Evolutionary conservation across 441 rosid species (phyloP).

Genomic region (Gossypium schwendimanii): DNA sequence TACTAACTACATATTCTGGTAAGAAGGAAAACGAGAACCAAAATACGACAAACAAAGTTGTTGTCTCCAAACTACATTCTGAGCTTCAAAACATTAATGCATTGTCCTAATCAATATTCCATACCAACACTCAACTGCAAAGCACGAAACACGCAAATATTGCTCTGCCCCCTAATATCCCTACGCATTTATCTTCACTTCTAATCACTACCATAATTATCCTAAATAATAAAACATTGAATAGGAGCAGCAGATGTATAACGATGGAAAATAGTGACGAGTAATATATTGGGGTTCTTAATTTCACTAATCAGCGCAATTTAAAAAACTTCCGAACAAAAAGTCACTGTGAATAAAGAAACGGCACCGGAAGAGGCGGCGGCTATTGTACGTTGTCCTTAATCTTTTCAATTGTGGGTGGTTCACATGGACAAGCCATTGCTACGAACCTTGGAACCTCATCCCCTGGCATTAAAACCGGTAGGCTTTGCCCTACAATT

Average conservation of each 20-base stretch:
- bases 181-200: too few species aligned
- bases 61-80: too few species aligned
- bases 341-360: neutral
- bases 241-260: neutral
- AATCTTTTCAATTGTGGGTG: conserved; percentile 7
- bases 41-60: too few species aligned
- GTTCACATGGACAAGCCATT: conserved; percentile 32
- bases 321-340: neutral
- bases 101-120: too few species aligned
- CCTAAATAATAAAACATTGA: neutral
- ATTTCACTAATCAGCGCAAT: neutral
- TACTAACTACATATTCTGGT: too few species aligned
- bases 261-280: neutral
- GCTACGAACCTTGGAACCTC: conserved; percentile 40
- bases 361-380: neutral
- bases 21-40: too few species aligned
- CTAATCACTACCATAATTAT: too few species aligned
- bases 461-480: conserved; percentile 52
- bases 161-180: too few species aligned
- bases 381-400: conserved; percentile 14
- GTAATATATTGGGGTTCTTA: too few species aligned
- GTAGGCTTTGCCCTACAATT: conserved; percentile 17
- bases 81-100: too few species aligned
- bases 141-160: too few species aligned
- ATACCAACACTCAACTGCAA: too few species aligned